Evolutionary conservation across 306 rosid species (phyloP).

Genomic region (Ochetophila trinervis): DNA sequence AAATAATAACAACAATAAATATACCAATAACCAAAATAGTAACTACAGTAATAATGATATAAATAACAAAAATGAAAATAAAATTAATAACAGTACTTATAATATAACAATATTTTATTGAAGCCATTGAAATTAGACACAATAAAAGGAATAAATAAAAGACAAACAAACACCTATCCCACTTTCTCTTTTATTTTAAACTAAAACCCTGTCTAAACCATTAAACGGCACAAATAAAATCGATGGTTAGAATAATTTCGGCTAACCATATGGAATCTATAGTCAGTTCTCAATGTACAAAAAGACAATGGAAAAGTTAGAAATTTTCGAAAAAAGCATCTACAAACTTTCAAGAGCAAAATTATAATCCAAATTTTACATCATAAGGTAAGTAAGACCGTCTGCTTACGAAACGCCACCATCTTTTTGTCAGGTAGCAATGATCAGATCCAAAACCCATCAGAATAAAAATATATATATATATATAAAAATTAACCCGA

Average conservation of each 20-base stretch:
- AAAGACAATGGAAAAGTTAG: constrained; percentile 46
- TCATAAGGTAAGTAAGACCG: constrained; percentile 19
- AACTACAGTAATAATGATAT: too few species aligned
- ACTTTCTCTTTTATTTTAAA: not conserved
- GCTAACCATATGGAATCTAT: constrained; percentile 38
- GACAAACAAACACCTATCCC: not conserved
- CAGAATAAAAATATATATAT: not conserved
- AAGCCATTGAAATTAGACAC: not conserved
- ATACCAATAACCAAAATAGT: too few species aligned
- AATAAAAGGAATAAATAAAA: too few species aligned
- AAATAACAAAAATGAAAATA: too few species aligned
- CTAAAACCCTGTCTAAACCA: not conserved
- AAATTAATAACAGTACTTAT: too few species aligned
- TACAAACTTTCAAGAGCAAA: constrained; percentile 35
- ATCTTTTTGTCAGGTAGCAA: constrained; percentile 55
- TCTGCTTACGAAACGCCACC: constrained; percentile 37
- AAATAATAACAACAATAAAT: too few species aligned
- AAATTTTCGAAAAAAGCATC: constrained; percentile 40
- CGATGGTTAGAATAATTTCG: constrained; percentile 23
- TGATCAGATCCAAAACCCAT: constrained; percentile 50
- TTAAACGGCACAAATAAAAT: constrained; percentile 1
- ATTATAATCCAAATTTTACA: constrained; percentile 38
- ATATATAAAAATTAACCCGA: constrained; percentile 17
- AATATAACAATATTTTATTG: too few species aligned
- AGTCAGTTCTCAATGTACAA: constrained; percentile 35